Percentiles rank a stretch among this genome's conserved stretches.
Evolutionary conservation across 257 asterid species (phyloP).

Genomic region (Paulownia fortunei): DNA sequence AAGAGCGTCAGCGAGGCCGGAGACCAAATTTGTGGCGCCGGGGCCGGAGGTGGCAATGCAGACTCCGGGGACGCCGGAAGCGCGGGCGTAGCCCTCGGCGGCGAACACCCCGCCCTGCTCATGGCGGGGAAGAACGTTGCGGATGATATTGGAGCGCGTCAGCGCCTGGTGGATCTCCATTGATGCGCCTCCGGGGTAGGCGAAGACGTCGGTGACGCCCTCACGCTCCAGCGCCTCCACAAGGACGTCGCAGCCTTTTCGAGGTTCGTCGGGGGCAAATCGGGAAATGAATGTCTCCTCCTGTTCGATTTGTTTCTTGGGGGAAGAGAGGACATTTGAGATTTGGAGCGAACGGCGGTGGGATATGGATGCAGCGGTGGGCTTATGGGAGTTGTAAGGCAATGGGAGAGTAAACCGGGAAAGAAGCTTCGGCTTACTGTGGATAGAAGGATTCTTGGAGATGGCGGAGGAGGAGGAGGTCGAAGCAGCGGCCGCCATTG

Average conservation of each 20-base stretch:
- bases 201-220: slow-evolving; percentile 82
- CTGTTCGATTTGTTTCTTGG: slow-evolving; percentile 3
- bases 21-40: slow-evolving; percentile 87
- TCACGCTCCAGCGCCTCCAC: slow-evolving; percentile 89
- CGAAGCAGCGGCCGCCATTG: slow-evolving; percentile 52
- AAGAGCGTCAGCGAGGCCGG: slow-evolving; percentile 78
- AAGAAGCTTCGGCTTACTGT: slow-evolving; percentile 23
- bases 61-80: slow-evolving; percentile 73
- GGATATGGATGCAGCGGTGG: slow-evolving; percentile 19
- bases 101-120: slow-evolving; percentile 90
- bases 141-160: slow-evolving; percentile 67
- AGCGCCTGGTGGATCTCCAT: slow-evolving; percentile 91
- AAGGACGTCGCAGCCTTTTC: slow-evolving; percentile 77
- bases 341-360: slow-evolving; percentile 42
- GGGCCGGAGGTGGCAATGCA: slow-evolving; percentile 95
- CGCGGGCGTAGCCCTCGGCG: slow-evolving; percentile 90
- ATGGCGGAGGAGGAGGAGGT: slow-evolving; percentile 38
- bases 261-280: slow-evolving; percentile 67
- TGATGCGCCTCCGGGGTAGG: slow-evolving; percentile 87
- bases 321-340: slow-evolving; percentile 42
- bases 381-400: slow-evolving; percentile 28
- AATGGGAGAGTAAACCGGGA: slow-evolving; percentile 35
- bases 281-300: slow-evolving; percentile 51
- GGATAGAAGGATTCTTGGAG: slow-evolving; percentile 7
- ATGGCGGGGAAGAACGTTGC: slow-evolving; percentile 85